These are phyloP conservation scores for Didymella pinodella DNA, from an alignment of 2,329 filamentous ascomycete species.

Conservation along the genomic window DNA sequence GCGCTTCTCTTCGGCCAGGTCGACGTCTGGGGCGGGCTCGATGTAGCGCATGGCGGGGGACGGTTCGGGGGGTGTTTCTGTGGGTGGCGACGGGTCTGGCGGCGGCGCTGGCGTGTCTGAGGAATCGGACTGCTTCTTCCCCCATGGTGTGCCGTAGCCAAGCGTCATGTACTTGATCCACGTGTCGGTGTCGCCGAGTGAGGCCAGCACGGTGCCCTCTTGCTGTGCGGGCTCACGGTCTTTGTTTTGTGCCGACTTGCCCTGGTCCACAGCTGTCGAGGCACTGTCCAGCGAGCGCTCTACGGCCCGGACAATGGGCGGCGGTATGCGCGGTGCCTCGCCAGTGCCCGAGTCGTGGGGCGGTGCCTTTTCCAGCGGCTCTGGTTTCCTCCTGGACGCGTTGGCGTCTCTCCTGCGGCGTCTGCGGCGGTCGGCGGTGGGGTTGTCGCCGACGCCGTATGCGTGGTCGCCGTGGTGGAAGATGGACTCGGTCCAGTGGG, in stretches of 20 bases:
- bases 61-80: slow-evolving; percentile 6
- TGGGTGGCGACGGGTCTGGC: neutral
- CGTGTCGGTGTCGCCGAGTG: slow-evolving; percentile 55
- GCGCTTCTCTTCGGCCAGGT: slow-evolving; percentile 66
- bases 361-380: slow-evolving; percentile 11
- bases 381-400: slow-evolving; percentile 9
- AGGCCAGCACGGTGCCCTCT: slow-evolving; percentile 43
- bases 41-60: slow-evolving; percentile 45
- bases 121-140: slow-evolving; percentile 30
- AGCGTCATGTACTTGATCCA: slow-evolving; percentile 62
- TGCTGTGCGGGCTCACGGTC: slow-evolving; percentile 26
- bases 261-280: slow-evolving; percentile 47
- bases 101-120: slow-evolving; percentile 1
- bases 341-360: slow-evolving; percentile 15
- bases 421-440: slow-evolving; percentile 68
- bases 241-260: neutral
- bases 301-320: slow-evolving; percentile 56
- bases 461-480: slow-evolving; percentile 84
- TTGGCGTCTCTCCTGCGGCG: slow-evolving; percentile 51
- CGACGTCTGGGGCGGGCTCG: slow-evolving; percentile 52
- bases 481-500: slow-evolving; percentile 87
- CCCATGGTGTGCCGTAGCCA: slow-evolving; percentile 56
- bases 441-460: slow-evolving; percentile 84
- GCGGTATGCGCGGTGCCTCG: slow-evolving; percentile 53
- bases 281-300: slow-evolving; percentile 56